Base-by-base conservation (phyloP, 1,284 basidiomycete genomes). In the Apiotrichum gracile region DNA sequence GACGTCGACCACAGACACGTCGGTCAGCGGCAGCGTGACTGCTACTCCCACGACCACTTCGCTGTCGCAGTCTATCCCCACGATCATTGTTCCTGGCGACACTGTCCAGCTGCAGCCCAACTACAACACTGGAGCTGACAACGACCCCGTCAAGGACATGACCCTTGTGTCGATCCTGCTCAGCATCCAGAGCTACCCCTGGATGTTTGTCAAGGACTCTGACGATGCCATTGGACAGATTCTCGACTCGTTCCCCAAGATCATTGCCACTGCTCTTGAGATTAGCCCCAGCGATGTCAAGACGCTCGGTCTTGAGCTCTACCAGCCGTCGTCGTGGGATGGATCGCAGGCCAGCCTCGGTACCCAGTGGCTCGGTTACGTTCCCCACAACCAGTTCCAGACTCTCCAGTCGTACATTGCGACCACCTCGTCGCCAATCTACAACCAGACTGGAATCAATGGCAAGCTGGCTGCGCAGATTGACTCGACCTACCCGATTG, bases 301-400 rank as follows among this genome's bases (percentile, higher is more conserved):
- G 48, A 76, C 73, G 0, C 73, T 73, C 52, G 73, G 70, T 39
- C 61, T 77, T 17, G 62, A 72, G 58, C 72, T 73, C 5, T 77
- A 76, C 58, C 68, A 73, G 48, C 74, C 75, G 6, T 73, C 70
- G 2, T 52, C 66, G 2, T 69, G 68, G 60, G 64, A 70, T 49
- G 71, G 71, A 3, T 58, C 61, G 16, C 58, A 64, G 38, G 55
- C 63, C 4, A 58, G 61, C 9, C 61, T 76, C 12, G 64, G 76
- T 40, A 76, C 76, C 9, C 68, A 73, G 49, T 77, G 72, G 68
- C 62, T 76, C 14, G 75, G 70, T 6, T 76, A 73, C 56, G 72
- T 77, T 45, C 76, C 76, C 14, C 55, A 57, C 14, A 50, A 58
- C 46, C 58, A 70, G 35, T 74, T 76, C 47, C 59, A 64, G 31